Conservation (phyloP, 441 rosid genomes). For the Mallotus repandus region DNA sequence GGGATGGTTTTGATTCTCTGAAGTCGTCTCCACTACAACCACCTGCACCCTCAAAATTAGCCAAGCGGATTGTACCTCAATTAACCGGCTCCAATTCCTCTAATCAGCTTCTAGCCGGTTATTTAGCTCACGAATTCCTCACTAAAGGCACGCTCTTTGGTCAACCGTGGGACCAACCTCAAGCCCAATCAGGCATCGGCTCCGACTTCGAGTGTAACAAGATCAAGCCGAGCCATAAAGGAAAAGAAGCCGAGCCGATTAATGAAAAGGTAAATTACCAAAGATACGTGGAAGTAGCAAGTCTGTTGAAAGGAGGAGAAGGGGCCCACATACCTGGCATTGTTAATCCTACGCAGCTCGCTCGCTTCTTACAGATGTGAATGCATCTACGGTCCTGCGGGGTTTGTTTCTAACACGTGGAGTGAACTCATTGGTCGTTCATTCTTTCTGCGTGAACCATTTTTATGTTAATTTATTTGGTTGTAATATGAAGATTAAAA, state of each 20-base stretch:
- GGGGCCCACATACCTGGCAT: conserved; percentile 69
- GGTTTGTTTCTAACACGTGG: conserved; percentile 29
- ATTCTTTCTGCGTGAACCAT: neutral
- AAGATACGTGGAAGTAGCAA: conserved; percentile 59
- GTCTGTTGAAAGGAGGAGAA: conserved; percentile 47
- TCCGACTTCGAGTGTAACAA: conserved; percentile 13
- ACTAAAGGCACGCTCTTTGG: conserved; percentile 66
- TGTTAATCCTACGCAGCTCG: conserved; percentile 84
- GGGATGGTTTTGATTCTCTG: conserved; percentile 40
- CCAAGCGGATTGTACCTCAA: conserved; percentile 19
- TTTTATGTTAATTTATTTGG: neutral
- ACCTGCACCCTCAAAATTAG: conserved; percentile 16
- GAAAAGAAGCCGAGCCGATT: conserved; percentile 29
- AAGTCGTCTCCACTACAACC: conserved; percentile 20
- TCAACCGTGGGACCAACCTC: conserved; percentile 45
- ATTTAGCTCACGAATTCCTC: conserved; percentile 70
- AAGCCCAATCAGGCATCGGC: conserved; percentile 27
- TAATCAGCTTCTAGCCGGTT: conserved; percentile 65
- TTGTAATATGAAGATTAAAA: neutral
- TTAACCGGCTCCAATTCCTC: conserved; percentile 16
- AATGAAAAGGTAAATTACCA: conserved; percentile 34
- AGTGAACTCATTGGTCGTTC: neutral
- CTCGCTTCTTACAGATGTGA: conserved; percentile 54
- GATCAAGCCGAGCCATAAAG: conserved; percentile 24
- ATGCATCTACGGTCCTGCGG: neutral